A percentile compares a stretch with the other conserved stretches of the same genome.
phyloP scores from a whole-genome alignment of 495 filamentous ascomycete species.

The Chaetomium cochliodes region DNA sequence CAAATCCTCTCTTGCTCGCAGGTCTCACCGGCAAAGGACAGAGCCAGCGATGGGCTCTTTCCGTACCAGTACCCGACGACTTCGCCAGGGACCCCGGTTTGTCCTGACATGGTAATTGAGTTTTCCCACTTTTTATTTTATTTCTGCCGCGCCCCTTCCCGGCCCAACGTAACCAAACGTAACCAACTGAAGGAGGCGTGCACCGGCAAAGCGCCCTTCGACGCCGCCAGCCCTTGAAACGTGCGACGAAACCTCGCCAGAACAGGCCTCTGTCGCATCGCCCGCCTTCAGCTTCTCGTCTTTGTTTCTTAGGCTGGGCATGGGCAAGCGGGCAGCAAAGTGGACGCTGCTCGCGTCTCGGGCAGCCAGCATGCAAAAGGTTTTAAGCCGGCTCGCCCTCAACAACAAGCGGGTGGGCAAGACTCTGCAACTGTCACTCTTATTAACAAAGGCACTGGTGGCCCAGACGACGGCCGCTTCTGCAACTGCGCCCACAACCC shows the following conservation, averaged over 20 bases:
- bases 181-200: conserved; percentile 15
- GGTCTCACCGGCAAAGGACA: neutral
- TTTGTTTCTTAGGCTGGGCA: conserved; percentile 8
- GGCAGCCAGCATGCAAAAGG: conserved; percentile 19
- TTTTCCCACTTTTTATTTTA: conserved; percentile 15
- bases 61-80: neutral
- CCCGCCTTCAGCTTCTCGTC: conserved; percentile 4
- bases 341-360: conserved; percentile 19
- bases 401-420: conserved; percentile 19
- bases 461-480: conserved; percentile 9
- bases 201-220: conserved; percentile 8
- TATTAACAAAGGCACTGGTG: conserved; percentile 27
- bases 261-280: conserved; percentile 26
- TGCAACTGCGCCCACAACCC: neutral
- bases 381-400: conserved; percentile 26
- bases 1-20: neutral
- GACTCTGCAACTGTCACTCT: conserved; percentile 20
- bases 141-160: conserved; percentile 9
- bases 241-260: conserved; percentile 20
- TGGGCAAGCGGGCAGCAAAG: conserved; percentile 15
- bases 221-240: conserved; percentile 24
- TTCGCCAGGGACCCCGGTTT: neutral
- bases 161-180: neutral
- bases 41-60: neutral
- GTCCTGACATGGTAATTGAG: conserved; percentile 4